These are phyloP conservation scores for Gomphus sp. DNA, from an alignment of 1,284 basidiomycete species.

Conservation along the genomic window DNA sequence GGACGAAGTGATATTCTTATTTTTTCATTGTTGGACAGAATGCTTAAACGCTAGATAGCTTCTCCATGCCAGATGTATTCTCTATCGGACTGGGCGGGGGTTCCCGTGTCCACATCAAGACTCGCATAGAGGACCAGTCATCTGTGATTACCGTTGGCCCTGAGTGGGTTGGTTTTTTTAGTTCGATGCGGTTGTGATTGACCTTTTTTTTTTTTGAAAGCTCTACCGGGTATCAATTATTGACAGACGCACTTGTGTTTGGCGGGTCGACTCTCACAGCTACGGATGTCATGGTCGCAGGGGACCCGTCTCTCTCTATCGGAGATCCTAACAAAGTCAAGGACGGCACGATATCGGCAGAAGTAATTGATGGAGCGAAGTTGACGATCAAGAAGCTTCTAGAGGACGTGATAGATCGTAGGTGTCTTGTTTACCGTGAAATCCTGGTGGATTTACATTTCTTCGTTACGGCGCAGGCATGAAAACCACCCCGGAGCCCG, in stretches of 20 bases:
- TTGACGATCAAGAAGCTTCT: slow-evolving; percentile 38
- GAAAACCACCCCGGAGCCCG: slow-evolving; percentile 47
- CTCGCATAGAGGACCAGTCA: slow-evolving; percentile 14
- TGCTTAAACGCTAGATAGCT: slow-evolving; percentile 22
- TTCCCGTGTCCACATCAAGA: slow-evolving; percentile 31
- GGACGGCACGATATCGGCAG: slow-evolving; percentile 19
- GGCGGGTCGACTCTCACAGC: slow-evolving; percentile 42
- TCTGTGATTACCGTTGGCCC: slow-evolving; percentile 38
- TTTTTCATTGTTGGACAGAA: neutral
- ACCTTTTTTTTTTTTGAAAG: neutral
- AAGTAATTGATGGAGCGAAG: slow-evolving; percentile 23
- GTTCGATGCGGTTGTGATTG: neutral
- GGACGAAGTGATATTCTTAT: slow-evolving; percentile 16
- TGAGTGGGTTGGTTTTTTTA: slow-evolving; percentile 18
- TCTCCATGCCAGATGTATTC: slow-evolving; percentile 41
- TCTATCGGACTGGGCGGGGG: slow-evolving; percentile 50
- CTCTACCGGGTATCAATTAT: slow-evolving; percentile 45
- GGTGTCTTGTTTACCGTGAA: neutral
- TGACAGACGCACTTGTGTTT: slow-evolving; percentile 37
- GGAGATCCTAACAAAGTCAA: slow-evolving; percentile 27
- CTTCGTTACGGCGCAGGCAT: slow-evolving; percentile 21
- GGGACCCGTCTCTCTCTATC: slow-evolving; percentile 20
- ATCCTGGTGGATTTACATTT: neutral
- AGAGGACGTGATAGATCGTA: slow-evolving; percentile 26
- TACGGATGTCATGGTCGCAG: slow-evolving; percentile 41